phyloP scores from a whole-genome alignment of 495 filamentous ascomycete species.

The Chaetomium tenue region DNA sequence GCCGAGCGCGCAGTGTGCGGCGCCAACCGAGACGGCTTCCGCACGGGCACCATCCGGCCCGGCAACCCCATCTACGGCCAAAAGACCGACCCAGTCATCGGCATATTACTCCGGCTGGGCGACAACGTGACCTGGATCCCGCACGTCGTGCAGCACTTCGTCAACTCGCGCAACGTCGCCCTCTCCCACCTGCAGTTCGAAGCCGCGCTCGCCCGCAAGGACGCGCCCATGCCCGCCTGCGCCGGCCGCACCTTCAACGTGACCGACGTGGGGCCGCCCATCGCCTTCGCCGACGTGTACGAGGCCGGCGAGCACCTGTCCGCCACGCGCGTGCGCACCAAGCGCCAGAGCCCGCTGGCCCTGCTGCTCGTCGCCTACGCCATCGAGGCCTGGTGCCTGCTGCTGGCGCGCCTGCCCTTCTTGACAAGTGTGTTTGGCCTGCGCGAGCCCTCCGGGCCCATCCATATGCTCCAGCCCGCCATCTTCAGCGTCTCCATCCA shows the following conservation, averaged over 20 bases:
- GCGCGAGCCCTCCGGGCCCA: slow-evolving; percentile 34
- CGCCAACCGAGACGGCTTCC: slow-evolving; percentile 49
- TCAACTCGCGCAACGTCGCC: slow-evolving; percentile 56
- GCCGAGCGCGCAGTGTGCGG: slow-evolving; percentile 52
- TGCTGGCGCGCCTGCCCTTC: slow-evolving; percentile 35
- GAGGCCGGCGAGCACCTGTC: slow-evolving; percentile 22
- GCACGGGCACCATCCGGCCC: slow-evolving; percentile 58
- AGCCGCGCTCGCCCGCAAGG: slow-evolving; percentile 43
- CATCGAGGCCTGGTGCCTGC: slow-evolving; percentile 44
- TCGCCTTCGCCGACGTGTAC: slow-evolving; percentile 39
- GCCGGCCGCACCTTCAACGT: slow-evolving; percentile 47
- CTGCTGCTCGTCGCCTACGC: slow-evolving; percentile 50
- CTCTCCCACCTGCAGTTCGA: slow-evolving; percentile 58
- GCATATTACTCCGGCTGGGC: slow-evolving; percentile 27
- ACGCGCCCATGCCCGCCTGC: slow-evolving; percentile 35
- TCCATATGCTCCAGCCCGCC: slow-evolving; percentile 52
- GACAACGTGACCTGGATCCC: slow-evolving; percentile 44
- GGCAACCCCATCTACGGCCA: slow-evolving; percentile 58
- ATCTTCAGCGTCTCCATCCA: slow-evolving; percentile 47
- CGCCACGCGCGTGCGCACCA: slow-evolving; percentile 33
- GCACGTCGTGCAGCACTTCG: slow-evolving; percentile 55
- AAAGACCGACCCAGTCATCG: slow-evolving; percentile 47
- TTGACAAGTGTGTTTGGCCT: slow-evolving; percentile 34
- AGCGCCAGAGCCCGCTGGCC: slow-evolving; percentile 43
- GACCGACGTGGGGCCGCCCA: slow-evolving; percentile 41